Evolutionary conservation across 768 basidiomycete species (phyloP), one percentile per base, ranked within the genome.

Genomic region (Lepiota brunneoincarnata): DNA sequence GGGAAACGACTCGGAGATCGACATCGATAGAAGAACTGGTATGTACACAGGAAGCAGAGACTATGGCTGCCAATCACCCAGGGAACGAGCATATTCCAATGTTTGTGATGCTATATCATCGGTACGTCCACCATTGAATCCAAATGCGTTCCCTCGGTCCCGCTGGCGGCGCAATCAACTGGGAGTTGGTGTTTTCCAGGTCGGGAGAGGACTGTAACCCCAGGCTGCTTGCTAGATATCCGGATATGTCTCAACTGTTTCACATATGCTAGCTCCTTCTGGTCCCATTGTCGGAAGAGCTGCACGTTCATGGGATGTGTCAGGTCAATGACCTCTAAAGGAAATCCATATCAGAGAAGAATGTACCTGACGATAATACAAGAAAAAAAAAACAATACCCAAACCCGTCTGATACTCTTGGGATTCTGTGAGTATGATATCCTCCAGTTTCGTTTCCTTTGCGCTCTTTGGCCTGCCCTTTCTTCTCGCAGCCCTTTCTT

Each of bases 321-420:
- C 23, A 93, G 75, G 68, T 93, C 91, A 6, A 83, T 79, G 31
- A 93, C 76, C 72, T 93, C 91, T 93, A 44, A 43, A 53, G 37
- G 34, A 36, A 34, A 52, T 55, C 12, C 49, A 31, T 34, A 51
- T 44, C 54, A 39, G 39, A 48, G 44, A 49, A 46, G 28, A 24
- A 44, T 24, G 36, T 26, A 5, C 34, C 6, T 28, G 36, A 50
- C 44, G 42, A 42, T 6, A 12, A 20, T 37, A 35, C 86, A 57
- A n/a, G n/a, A n/a, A n/a, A n/a, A n/a, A n/a, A n/a, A n/a, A n/a
- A n/a, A n/a, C n/a, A n/a, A n/a, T 63, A 90, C 91, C 91, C 64
- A 93, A 76, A 6, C 91, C 91, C 2, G 91, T 88, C 35, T 87
- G 77, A 67, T 93, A 93, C 51, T 80, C 72, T 57, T 93, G 90